Base-by-base conservation (phyloP, 805 yeast species). In the Sungouiella blattae region DNA sequence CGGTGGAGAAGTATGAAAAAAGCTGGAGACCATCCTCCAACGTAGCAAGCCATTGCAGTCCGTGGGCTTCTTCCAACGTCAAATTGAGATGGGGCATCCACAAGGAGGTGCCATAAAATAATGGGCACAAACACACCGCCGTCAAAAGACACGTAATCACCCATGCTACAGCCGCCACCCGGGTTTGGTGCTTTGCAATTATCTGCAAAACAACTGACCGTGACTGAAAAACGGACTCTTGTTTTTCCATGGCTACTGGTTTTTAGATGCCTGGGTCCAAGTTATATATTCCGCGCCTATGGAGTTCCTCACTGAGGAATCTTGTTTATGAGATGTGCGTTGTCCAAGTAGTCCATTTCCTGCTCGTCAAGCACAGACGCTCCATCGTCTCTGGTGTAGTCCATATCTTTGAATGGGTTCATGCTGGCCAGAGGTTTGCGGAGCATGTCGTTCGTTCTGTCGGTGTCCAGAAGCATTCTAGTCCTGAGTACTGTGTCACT, bases 1-100 rank as follows among this genome's bases (percentile, higher is more conserved):
- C 77, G 23, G 65, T 62, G 3, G 74, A 73, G 32, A 70, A 55
- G 40, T 65, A 68, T 5, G 77, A 66, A 18, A 73, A 43, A 34
- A 71, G 58, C 37, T 64, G 66, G 31, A 72, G 50, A 9, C 69
- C 69, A 36, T 71, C 75, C 32, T 62, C 54, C 6, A 71, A 44
- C 17, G 46, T 64, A 13, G 32, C 21, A 35, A 50, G 43, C 18
- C 73, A 67, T n/a, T 53, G 49, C 2, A 57, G 49, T 3, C 68
- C 51, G 24, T 60, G 57, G 34, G 65, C 68, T 11, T 56, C 52
- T 28, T 43, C 44, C 14, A 69, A 55, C 30, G 65, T 65, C 15
- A 75, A 47, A 15, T 65, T 62, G 17, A 65, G 51, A 30, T 70
- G 76, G 0, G 81, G 76, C 20, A 41, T 29, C 46, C 41, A 41